Conservation (phyloP, 2,329 filamentous ascomycete species). For the Xylariales sp. region DNA sequence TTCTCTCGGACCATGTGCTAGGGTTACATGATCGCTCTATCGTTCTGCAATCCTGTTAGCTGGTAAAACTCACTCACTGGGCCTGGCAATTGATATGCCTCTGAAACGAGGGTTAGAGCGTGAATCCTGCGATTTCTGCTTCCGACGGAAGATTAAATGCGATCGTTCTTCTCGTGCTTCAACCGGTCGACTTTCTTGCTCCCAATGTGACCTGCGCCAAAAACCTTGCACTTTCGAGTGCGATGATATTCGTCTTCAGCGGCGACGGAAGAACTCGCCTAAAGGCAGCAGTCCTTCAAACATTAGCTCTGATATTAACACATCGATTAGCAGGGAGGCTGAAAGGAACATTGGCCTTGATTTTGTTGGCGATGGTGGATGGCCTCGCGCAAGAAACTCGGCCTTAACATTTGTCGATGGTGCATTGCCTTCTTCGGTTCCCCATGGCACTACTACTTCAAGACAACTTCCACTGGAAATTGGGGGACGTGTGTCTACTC, state of each 20-base stretch:
- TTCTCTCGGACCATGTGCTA: neutral
- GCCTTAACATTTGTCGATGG: conserved; percentile 5
- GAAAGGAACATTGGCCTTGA: neutral
- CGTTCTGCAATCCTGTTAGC: neutral
- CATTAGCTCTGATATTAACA: neutral
- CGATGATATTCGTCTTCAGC: conserved; percentile 29
- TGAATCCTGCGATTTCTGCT: conserved; percentile 34
- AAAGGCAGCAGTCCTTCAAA: neutral
- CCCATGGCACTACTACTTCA: neutral
- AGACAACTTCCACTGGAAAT: neutral
- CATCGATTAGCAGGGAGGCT: neutral
- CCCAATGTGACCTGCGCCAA: conserved; percentile 33
- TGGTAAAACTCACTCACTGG: neutral
- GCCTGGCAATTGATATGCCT: conserved; percentile 16
- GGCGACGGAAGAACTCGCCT: conserved; percentile 15
- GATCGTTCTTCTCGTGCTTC: conserved; percentile 29
- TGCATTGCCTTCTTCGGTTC: neutral
- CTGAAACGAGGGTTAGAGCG: conserved; percentile 35
- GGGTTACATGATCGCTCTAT: neutral
- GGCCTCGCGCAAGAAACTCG: neutral
- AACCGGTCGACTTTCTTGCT: conserved; percentile 16
- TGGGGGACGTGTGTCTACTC: neutral
- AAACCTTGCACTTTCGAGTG: conserved; percentile 32
- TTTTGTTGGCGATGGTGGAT: neutral
- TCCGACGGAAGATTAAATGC: conserved; percentile 35